phyloP scores from a whole-genome alignment of 306 rosid genomes.

The Citrullus mucosospermus region DNA sequence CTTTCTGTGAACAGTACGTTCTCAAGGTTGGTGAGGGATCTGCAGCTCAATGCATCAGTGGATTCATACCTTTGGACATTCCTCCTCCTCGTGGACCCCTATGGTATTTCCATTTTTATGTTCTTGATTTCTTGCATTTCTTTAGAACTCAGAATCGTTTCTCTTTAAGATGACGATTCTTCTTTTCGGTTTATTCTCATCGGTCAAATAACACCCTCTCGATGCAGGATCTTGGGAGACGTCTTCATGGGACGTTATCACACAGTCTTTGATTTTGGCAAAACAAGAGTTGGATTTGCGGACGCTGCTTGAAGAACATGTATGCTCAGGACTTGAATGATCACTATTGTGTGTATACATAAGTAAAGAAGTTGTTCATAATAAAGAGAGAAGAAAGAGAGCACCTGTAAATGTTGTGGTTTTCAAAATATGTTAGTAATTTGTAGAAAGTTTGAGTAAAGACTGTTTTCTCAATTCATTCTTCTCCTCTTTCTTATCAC shows the following conservation, averaged over 20 bases:
- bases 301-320: slow-evolving; percentile 46
- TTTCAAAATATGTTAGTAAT: too few relatives aligned
- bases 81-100: slow-evolving; percentile 96
- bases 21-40: slow-evolving; percentile 65
- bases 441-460: too few relatives aligned
- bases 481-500: background rate
- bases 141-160: background rate
- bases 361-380: background rate
- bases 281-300: slow-evolving; percentile 70
- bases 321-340: background rate
- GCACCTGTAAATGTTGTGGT: background rate
- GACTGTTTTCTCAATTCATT: too few relatives aligned
- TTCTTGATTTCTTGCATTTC: background rate
- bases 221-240: slow-evolving; percentile 87
- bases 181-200: slow-evolving; percentile 13
- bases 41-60: slow-evolving; percentile 78
- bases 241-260: slow-evolving; percentile 88
- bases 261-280: slow-evolving; percentile 73
- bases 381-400: background rate
- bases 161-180: background rate
- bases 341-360: background rate
- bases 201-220: background rate
- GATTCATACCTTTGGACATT: slow-evolving; percentile 60
- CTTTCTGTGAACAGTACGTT: slow-evolving; percentile 47
- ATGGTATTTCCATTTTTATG: slow-evolving; percentile 38